Conservation (phyloP, 2,329 filamentous ascomycete genomes). For the Trichophyton simii region DNA sequence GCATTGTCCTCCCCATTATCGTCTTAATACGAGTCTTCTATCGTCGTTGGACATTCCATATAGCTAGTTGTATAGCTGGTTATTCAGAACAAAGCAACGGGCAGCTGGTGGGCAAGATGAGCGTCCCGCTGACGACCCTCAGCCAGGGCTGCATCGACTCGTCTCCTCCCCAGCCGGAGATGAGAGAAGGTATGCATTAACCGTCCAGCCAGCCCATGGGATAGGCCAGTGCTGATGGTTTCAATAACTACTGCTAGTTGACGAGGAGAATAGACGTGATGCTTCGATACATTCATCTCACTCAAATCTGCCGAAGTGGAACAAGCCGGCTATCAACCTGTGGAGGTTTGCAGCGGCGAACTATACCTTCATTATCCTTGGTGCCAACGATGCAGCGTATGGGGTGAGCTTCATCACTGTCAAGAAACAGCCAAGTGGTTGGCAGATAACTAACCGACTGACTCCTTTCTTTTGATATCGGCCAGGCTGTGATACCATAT, state of each 20-base stretch:
- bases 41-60: background rate
- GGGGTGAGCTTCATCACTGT: constrained; percentile 31
- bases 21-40: background rate
- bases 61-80: background rate
- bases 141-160: background rate
- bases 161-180: background rate
- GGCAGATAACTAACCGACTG: background rate
- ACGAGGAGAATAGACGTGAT: background rate
- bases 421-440: background rate
- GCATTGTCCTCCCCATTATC: background rate
- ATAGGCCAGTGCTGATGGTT: background rate
- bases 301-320: constrained; percentile 47
- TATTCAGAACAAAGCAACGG: background rate
- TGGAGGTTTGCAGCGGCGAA: constrained; percentile 48
- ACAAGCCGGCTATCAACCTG: constrained; percentile 46
- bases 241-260: background rate
- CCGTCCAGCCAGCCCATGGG: no score
- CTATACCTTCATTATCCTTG: constrained; percentile 45
- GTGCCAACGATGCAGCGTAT: constrained; percentile 46
- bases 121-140: background rate
- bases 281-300: background rate
- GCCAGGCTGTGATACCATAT: constrained; percentile 37
- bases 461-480: constrained; percentile 2
- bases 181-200: background rate
- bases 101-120: background rate